phyloP scores from a whole-genome alignment of 2,329 filamentous ascomycete genomes.

The Talaromyces pinophilus region DNA sequence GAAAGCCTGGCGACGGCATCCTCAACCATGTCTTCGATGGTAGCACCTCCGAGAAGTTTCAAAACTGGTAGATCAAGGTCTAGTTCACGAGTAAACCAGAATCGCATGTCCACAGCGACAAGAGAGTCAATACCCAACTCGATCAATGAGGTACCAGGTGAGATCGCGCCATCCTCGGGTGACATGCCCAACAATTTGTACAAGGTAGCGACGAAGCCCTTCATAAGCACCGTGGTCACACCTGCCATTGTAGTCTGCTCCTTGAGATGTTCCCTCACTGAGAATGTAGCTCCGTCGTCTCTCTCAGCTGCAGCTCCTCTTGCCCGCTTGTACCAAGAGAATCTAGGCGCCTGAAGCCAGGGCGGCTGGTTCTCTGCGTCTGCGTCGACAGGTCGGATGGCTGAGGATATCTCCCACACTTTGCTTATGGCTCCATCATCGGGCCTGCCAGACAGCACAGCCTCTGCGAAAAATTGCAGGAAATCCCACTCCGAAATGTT shows the following conservation, averaged over 20 bases:
- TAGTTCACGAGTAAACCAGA: slow-evolving; percentile 52
- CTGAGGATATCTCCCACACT: slow-evolving; percentile 20
- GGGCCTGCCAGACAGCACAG: slow-evolving; percentile 48
- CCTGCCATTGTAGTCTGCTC: slow-evolving; percentile 8
- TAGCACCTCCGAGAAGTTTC: slow-evolving; percentile 44
- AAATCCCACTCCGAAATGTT: slow-evolving; percentile 53
- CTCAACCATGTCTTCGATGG: slow-evolving; percentile 5
- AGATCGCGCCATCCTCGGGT: neutral
- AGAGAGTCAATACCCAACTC: slow-evolving; percentile 30
- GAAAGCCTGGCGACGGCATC: slow-evolving; percentile 3
- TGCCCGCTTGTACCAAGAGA: neutral
- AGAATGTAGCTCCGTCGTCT: slow-evolving; percentile 9
- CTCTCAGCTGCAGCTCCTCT: slow-evolving; percentile 2
- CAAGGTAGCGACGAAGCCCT: neutral
- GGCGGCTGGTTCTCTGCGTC: slow-evolving; percentile 3
- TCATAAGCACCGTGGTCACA: neutral
- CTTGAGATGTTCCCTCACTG: slow-evolving; percentile 7
- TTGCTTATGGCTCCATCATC: neutral
- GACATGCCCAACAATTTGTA: slow-evolving; percentile 4
- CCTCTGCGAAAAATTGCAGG: slow-evolving; percentile 56
- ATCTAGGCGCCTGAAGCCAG: slow-evolving; percentile 3
- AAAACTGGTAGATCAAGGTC: slow-evolving; percentile 50
- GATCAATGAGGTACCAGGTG: slow-evolving; percentile 17
- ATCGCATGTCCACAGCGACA: slow-evolving; percentile 18
- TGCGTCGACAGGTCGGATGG: slow-evolving; percentile 14